Evolutionary conservation across 2,329 filamentous ascomycete genomes (phyloP), one percentile per base, ranked within the genome.

Genomic region (Pseudonectria buxi): DNA sequence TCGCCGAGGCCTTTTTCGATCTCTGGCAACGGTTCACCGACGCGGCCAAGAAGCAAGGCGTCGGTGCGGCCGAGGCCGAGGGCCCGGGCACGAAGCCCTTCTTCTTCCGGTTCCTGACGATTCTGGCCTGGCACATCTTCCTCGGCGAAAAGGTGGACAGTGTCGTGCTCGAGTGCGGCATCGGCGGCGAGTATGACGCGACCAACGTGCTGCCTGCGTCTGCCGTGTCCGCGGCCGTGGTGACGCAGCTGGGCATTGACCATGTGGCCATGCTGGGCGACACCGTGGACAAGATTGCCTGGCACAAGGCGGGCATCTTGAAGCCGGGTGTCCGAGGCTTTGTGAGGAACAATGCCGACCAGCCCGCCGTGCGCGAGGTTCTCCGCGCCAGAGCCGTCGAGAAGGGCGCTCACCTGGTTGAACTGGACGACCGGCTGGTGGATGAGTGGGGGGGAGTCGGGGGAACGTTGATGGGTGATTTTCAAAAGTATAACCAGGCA

Each of bases 271-370:
- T 94, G 71, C 68, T 95, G 25, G 89, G 89, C 10, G 70, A 74
- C 26, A 89, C 86, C 0, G 74, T 90, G 33, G 80, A 84, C 37
- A 69, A 86, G 53, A 95, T 95, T 45, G 62, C 88, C 3, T 95
- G 88, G 89, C 86, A 95, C 57, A 95, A 95, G 60, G 82, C 81
- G 6, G 89, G 89, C 1, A 85, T 95, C 29, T 82, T 94, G 57
- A 95, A 94, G 58, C 33, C 61, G 1, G 76, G 74, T 0, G 72
- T 62, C 0, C 50, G 41, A 26, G 64, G 55, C 0, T 66, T 67
- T 7, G 55, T 63, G 7, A 51, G 57, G 24, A 49, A 37, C 4
- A 32, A 56, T 14, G 45, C 52, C 1, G 51, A 54, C 9, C 47
- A 55, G 30, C 52, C 52, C 29, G 69, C 54, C 0, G 64, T 66